phyloP scores from a whole-genome alignment of 2,329 filamentous ascomycete genomes.

The Exserohilum turcica region DNA sequence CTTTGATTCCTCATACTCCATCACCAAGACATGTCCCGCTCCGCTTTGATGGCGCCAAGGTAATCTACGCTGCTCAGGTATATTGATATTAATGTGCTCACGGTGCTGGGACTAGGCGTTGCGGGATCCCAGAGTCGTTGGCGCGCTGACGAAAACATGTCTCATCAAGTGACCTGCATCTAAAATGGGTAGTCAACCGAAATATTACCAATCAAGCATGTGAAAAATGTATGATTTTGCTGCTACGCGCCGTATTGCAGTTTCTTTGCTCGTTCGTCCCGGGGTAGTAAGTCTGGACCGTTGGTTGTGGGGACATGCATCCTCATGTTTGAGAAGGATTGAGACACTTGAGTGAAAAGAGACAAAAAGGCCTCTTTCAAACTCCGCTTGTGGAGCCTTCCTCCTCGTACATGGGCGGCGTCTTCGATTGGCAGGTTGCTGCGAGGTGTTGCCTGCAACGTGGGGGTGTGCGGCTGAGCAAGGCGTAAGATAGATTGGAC shows the following conservation, averaged over 20 bases:
- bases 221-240: no score
- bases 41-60: neutral
- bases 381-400: neutral
- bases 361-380: neutral
- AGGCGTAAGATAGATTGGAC: conserved; percentile 1
- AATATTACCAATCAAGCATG: neutral
- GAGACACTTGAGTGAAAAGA: neutral
- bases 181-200: neutral
- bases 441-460: neutral
- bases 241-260: no score
- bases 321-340: conserved; percentile 8
- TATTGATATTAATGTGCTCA: conserved; percentile 2
- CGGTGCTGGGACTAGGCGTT: neutral
- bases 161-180: neutral
- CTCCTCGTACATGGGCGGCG: neutral
- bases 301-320: neutral
- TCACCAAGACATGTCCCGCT: neutral
- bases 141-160: neutral
- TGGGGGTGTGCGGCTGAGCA: neutral
- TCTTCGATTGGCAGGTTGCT: neutral
- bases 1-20: neutral
- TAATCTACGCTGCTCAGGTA: neutral
- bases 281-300: neutral
- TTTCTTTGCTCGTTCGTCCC: neutral
- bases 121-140: neutral